phyloP scores from a whole-genome alignment of 345 rosid genomes.

The Theobroma cacao region DNA sequence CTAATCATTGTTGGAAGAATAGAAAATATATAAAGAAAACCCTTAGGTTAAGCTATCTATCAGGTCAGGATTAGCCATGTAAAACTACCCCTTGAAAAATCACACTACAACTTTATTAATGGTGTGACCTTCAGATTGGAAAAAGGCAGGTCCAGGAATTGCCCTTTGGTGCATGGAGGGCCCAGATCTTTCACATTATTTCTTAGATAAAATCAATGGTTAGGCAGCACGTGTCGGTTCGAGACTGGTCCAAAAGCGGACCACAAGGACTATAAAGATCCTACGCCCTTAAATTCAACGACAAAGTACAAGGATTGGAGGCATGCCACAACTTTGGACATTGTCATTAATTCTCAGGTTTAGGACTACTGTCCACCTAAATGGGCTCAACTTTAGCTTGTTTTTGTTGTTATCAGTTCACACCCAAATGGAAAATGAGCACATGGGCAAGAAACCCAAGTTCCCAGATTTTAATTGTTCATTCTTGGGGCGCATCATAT shows the following conservation, averaged over 20 bases:
- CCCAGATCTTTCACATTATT: neutral
- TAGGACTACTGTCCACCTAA: neutral
- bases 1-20: slow-evolving; percentile 17
- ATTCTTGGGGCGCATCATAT: no score
- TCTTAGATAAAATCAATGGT: neutral
- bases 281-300: neutral
- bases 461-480: no score
- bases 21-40: neutral
- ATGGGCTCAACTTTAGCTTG: neutral
- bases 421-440: neutral
- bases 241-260: neutral
- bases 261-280: neutral
- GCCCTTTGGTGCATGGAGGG: slow-evolving; percentile 1
- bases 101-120: slow-evolving; percentile 3
- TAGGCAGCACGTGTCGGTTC: neutral
- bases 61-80: neutral
- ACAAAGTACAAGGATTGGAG: no score
- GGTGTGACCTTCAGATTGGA: neutral
- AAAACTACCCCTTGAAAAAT: slow-evolving; percentile 5
- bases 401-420: neutral
- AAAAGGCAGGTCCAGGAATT: neutral
- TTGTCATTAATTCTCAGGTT: no score
- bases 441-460: neutral
- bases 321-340: no score
- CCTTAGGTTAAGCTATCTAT: neutral